Percentiles rank a stretch among this genome's conserved stretches.
phyloP scores from a whole-genome alignment of 169 alveolate species.

The Plasmodium ovale region DNA sequence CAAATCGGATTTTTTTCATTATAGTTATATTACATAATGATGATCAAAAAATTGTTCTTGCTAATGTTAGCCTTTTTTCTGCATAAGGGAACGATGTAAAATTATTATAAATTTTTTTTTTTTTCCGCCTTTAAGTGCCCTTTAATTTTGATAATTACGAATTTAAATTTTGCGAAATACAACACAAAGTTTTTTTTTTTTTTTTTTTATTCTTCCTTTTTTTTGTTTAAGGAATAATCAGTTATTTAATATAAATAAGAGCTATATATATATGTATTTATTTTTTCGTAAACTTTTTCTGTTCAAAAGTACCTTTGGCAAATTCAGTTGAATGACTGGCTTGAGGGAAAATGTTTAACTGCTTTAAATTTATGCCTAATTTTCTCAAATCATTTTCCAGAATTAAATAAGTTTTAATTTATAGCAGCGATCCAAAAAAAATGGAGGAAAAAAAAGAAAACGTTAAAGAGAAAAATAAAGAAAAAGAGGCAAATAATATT shows the following conservation, averaged over 20 bases:
- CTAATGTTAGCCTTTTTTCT: too few species aligned
- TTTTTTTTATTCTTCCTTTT: too few species aligned
- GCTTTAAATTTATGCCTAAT: background rate
- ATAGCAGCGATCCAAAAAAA: background rate
- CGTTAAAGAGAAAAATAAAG: background rate
- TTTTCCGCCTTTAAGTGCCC: background rate
- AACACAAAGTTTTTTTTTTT: background rate
- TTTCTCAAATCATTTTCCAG: conserved; percentile 8
- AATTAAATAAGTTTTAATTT: background rate
- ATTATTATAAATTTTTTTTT: too few species aligned
- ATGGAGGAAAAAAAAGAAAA: conserved; percentile 24
- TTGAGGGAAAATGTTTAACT: conserved; percentile 3
- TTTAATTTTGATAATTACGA: background rate
- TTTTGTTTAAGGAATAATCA: background rate
- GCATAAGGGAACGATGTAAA: too few species aligned
- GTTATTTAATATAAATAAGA: background rate
- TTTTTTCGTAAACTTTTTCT: background rate
- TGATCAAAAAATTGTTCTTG: too few species aligned
- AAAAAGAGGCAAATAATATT: conserved; percentile 8
- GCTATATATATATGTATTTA: background rate
- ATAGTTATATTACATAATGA: too few species aligned
- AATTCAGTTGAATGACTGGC: background rate
- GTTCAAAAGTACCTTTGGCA: background rate
- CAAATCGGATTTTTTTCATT: too few species aligned
- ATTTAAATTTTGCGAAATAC: background rate